Conservation (phyloP, 1,139 yeast genomes). For the Yamadazyma friedrichii region DNA sequence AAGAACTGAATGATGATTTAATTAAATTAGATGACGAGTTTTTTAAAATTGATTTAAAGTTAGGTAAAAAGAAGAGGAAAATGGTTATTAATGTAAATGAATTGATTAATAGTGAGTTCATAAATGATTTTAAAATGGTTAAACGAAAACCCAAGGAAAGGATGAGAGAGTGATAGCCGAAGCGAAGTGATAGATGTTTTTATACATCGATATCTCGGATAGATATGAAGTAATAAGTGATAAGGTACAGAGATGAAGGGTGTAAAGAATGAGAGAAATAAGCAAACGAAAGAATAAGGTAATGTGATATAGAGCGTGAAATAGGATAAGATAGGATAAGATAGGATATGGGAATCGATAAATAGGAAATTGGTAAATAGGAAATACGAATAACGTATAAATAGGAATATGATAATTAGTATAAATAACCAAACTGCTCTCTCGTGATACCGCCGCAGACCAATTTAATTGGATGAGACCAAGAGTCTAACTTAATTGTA, state of each 20-base stretch:
- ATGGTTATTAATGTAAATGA: constrained; percentile 12
- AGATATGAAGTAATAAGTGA: too few species aligned
- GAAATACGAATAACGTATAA: background rate
- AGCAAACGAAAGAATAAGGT: too few species aligned
- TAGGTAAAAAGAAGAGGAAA: constrained; percentile 4
- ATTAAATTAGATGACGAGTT: constrained; percentile 16
- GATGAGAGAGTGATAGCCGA: constrained; percentile 14
- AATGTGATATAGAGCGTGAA: constrained; percentile 8
- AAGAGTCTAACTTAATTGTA: background rate
- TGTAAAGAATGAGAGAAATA: too few species aligned
- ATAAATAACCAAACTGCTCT: too few species aligned
- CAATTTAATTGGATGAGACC: background rate
- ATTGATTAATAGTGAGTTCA: constrained; percentile 12
- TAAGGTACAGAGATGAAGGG: too few species aligned
- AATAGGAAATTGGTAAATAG: background rate
- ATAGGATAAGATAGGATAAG: background rate
- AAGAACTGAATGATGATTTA: constrained; percentile 27
- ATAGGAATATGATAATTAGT: too few species aligned
- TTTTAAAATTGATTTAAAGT: constrained; percentile 10
- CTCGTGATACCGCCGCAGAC: too few species aligned
- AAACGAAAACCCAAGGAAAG: constrained; percentile 12
- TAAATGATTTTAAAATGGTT: constrained; percentile 17
- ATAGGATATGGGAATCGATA: background rate
- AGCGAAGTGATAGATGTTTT: too few species aligned
- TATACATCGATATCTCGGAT: too few species aligned